Evolutionary conservation across 176 grass and related monocot species (phyloP).

Genomic region (Zea mays): Zm-B73-REFERENCE-NAM-5.0 NC_050104.1:135048501-135049000

Average conservation of each 20-base stretch:
- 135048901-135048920: no score
- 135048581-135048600: not conserved
- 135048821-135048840: no score
- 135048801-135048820: no score
- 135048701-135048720: not conserved
- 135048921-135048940: no score
- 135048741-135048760: not conserved
- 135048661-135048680: not conserved
- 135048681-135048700: not conserved
- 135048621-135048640: not conserved
- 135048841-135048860: no score
- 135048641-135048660: not conserved
- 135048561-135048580: conserved; percentile 33
- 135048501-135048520: conserved; percentile 36
- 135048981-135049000: no score
- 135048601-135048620: conserved; percentile 1
- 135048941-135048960: no score
- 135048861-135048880: no score
- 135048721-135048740: not conserved
- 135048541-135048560: conserved; percentile 30
- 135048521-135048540: conserved; percentile 33
- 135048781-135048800: no score
- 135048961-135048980: no score
- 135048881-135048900: no score
- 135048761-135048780: not conserved